Percentiles rank a stretch among this genome's conserved stretches.
phyloP scores from a whole-genome alignment of 1,284 basidiomycete genomes.

The Farysia itapuensis region DNA sequence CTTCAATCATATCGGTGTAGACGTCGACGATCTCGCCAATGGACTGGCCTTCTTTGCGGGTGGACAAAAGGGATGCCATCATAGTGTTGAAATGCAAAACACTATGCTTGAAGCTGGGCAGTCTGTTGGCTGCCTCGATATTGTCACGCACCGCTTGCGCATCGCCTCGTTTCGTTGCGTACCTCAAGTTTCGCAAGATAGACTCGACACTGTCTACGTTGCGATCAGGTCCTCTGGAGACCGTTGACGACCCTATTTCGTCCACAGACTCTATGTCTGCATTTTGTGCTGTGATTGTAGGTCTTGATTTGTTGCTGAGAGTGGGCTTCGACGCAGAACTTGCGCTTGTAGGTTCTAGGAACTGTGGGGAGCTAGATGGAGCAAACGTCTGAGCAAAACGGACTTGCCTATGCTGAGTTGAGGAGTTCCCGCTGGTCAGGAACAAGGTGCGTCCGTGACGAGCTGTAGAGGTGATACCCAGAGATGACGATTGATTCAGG shows the following conservation, averaged over 20 bases:
- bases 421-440: conserved; percentile 7
- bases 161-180: conserved; percentile 12
- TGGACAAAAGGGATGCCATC: conserved; percentile 66
- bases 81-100: conserved; percentile 69
- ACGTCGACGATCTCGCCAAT: conserved; percentile 69
- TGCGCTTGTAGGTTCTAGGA: conserved; percentile 12
- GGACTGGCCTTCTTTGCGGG: conserved; percentile 66
- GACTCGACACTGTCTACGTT: conserved; percentile 2
- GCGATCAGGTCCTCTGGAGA: background rate
- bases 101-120: conserved; percentile 37
- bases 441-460: conserved; percentile 7
- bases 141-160: conserved; percentile 4
- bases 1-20: conserved; percentile 76
- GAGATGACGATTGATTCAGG: conserved; percentile 30
- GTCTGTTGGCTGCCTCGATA: conserved; percentile 40
- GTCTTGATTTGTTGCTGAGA: background rate
- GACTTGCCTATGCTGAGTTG: conserved; percentile 31
- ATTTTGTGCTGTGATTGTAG: background rate
- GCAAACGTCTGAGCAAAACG: conserved; percentile 35
- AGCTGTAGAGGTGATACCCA: conserved; percentile 15
- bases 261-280: background rate
- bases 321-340: background rate
- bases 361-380: conserved; percentile 11
- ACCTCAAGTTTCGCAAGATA: conserved; percentile 11
- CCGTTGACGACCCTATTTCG: background rate